These are phyloP conservation scores for Blastomyces gilchristii DNA, from an alignment of 2,329 filamentous ascomycete species.

Conservation along the genomic window DNA sequence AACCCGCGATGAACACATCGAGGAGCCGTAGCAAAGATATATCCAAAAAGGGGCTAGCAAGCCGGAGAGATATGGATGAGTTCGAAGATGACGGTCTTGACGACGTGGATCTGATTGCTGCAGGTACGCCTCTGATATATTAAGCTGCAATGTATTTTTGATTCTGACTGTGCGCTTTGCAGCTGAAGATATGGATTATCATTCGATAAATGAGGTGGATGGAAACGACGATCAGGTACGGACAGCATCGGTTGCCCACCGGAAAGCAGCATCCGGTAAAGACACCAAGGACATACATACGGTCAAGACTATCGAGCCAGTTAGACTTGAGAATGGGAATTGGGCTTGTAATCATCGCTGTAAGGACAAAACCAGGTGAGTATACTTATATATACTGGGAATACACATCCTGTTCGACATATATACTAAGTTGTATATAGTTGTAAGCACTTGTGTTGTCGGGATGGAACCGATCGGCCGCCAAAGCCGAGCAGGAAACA, in stretches of 20 bases:
- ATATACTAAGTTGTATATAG: constrained; percentile 27
- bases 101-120: constrained; percentile 43
- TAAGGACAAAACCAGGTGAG: constrained; percentile 44
- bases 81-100: constrained; percentile 46
- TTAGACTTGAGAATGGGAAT: constrained; percentile 55
- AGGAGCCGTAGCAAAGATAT: constrained; percentile 17
- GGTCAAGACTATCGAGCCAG: constrained; percentile 30
- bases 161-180: background rate
- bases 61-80: constrained; percentile 32
- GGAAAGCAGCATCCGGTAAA: constrained; percentile 10
- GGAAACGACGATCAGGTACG: background rate
- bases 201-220: constrained; percentile 14
- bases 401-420: constrained; percentile 23
- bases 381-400: constrained; percentile 12
- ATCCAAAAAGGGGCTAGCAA: constrained; percentile 11
- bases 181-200: constrained; percentile 19
- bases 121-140: constrained; percentile 22
- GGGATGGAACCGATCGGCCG: constrained; percentile 58
- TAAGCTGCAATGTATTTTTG: background rate
- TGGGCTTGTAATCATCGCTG: constrained; percentile 67
- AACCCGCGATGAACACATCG: constrained; percentile 12
- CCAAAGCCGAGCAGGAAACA: constrained; percentile 34
- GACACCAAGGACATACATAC: constrained; percentile 8
- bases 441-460: constrained; percentile 66
- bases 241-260: constrained; percentile 5